Evolutionary conservation across 306 rosid species (phyloP), one percentile per base, ranked within the genome.

Genomic region (Cucumis hystrix): DNA sequence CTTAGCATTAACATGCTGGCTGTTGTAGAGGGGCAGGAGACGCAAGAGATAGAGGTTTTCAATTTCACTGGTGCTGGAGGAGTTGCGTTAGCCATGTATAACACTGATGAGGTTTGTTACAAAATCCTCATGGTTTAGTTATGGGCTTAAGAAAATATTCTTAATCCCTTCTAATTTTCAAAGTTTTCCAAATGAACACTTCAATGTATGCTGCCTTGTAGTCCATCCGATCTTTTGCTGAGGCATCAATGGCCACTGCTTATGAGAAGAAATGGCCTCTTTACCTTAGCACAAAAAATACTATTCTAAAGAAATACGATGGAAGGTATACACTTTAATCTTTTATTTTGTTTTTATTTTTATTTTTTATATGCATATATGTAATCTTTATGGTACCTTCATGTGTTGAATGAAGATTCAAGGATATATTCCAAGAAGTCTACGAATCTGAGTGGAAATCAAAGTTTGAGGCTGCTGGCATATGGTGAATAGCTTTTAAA

Each of bases 401-500:
- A 37, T 81, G 76, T 73, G 65, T 82, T 83, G 80, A 70, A 63
- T 89, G 85, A 76, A 95, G 99, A 87, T 95, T 95, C 89, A 95
- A 92, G 90, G 99, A 95, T 89, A 95, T 95, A 75, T 95, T 95
- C 77, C 96, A 95, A 89, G 99, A 95, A 92, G 99, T 95, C 77
- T 95, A 95, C 6, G 97, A 92, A 88, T 87, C 93, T 77, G 75
- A 77, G 68, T 95, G 99, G 99, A 92, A 92, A 84, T 90, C 97
- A 0, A 90, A 95, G 93, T 95, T 12, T 77, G 99, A 95, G 79
- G 93, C 95, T 82, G 97, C 97, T 65, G 91, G 97, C 75, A 95
- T 95, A 82, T 95, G 99, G 99, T 95, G 85, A 85, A 91, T 72
- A 62, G 7, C 76, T 67, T 41, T 21, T 54, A 64, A 64, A 25